These are phyloP conservation scores for Alternaria sp. DNA, from an alignment of 2,329 filamentous ascomycete species.

Conservation along the genomic window DNA sequence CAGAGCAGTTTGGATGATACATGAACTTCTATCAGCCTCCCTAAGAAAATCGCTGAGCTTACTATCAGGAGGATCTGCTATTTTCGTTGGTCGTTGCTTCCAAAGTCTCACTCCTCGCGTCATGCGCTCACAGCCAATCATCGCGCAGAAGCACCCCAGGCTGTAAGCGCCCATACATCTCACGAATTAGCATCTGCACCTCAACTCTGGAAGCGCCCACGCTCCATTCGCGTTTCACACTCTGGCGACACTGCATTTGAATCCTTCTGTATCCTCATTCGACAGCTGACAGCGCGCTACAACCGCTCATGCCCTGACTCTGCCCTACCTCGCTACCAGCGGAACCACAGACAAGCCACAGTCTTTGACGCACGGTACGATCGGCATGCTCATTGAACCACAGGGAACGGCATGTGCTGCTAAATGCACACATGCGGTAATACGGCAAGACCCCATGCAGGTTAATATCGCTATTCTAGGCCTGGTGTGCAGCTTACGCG, in stretches of 20 bases:
- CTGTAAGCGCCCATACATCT: slow-evolving; percentile 38
- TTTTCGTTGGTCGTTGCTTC: background rate
- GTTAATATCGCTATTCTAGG: slow-evolving; percentile 27
- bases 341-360: slow-evolving; percentile 15
- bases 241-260: slow-evolving; percentile 24
- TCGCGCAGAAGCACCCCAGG: background rate
- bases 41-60: background rate
- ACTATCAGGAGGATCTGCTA: background rate
- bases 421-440: slow-evolving; percentile 23
- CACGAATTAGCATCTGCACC: slow-evolving; percentile 32
- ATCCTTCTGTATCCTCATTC: slow-evolving; percentile 19
- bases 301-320: slow-evolving; percentile 5
- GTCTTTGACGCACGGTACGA: slow-evolving; percentile 5
- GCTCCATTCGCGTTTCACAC: slow-evolving; percentile 32
- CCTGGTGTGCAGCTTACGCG: slow-evolving; percentile 34
- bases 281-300: slow-evolving; percentile 5
- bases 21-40: background rate
- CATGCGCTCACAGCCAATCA: slow-evolving; percentile 19
- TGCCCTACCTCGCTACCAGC: background rate
- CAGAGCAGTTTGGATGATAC: background rate
- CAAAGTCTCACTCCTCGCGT: background rate
- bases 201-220: slow-evolving; percentile 33
- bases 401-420: slow-evolving; percentile 5
- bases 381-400: slow-evolving; percentile 8
- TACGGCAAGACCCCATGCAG: slow-evolving; percentile 1